A percentile compares a stretch with the other conserved stretches of the same genome.
phyloP scores from a whole-genome alignment of 306 rosid genomes.

The Cajanus cajan region DNA sequence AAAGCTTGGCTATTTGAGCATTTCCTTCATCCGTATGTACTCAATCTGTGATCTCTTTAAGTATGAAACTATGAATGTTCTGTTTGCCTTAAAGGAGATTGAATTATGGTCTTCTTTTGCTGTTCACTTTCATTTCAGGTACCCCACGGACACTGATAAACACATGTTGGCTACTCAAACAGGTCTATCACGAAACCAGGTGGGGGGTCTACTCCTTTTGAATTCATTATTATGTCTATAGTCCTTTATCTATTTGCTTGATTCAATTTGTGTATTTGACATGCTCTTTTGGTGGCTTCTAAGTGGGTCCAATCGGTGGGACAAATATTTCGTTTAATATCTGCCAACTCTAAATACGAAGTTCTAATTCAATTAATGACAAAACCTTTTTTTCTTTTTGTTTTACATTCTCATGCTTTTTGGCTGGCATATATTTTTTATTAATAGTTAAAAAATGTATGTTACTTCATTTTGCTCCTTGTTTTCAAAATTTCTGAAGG shows the following conservation, averaged over 20 bases:
- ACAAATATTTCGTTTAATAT: background rate
- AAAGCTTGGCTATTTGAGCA: constrained; percentile 96
- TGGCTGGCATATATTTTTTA: background rate
- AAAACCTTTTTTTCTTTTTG: background rate
- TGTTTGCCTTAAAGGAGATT: background rate
- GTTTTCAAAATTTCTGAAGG: background rate
- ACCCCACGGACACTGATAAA: constrained; percentile 97
- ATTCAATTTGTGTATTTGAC: constrained; percentile 25
- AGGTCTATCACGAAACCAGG: constrained; percentile 96
- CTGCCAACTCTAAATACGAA: background rate
- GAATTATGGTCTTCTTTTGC: constrained; percentile 10
- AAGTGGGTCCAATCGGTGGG: background rate
- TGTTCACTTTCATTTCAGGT: constrained; percentile 50
- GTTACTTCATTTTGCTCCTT: background rate
- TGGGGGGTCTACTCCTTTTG: constrained; percentile 47
- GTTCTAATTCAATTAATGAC: background rate
- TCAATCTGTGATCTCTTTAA: background rate
- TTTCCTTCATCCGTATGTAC: constrained; percentile 96
- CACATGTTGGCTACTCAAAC: constrained; percentile 97
- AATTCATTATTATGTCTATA: constrained; percentile 20
- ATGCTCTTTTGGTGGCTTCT: constrained; percentile 10
- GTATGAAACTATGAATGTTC: background rate
- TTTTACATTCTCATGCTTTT: background rate
- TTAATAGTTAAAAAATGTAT: background rate
- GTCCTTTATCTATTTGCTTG: constrained; percentile 8